These are phyloP conservation scores for Chaetomium strumarium DNA, from an alignment of 2,329 filamentous ascomycete species.

Conservation along the genomic window DNA sequence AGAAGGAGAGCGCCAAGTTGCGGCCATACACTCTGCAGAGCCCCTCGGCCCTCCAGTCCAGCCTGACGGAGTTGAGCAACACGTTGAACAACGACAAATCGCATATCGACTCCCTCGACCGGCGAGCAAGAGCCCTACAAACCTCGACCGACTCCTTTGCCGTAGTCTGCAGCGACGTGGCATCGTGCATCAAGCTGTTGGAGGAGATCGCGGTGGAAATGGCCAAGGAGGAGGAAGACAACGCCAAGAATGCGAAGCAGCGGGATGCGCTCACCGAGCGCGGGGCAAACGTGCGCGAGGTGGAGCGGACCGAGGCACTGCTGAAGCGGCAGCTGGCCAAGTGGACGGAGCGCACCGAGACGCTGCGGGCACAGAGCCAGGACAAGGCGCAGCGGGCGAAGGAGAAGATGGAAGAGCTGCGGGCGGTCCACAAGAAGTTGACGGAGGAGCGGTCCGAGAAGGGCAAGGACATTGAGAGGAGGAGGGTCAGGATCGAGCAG, in stretches of 20 bases:
- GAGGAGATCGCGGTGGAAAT: slow-evolving; percentile 83
- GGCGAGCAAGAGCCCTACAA: slow-evolving; percentile 80
- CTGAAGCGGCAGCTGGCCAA: slow-evolving; percentile 78
- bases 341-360: slow-evolving; percentile 81
- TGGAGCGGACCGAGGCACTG: slow-evolving; percentile 80
- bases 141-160: slow-evolving; percentile 87
- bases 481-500: slow-evolving; percentile 91
- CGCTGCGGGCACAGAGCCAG: slow-evolving; percentile 71
- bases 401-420: slow-evolving; percentile 83
- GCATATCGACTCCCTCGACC: slow-evolving; percentile 82
- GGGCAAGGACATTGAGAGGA: slow-evolving; percentile 83
- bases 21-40: slow-evolving; percentile 89
- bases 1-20: slow-evolving; percentile 83
- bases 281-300: slow-evolving; percentile 82
- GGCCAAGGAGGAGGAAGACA: slow-evolving; percentile 85
- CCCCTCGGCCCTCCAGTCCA: slow-evolving; percentile 74
- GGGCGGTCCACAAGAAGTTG: slow-evolving; percentile 70
- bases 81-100: slow-evolving; percentile 71
- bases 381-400: slow-evolving; percentile 77
- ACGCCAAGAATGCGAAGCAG: slow-evolving; percentile 71
- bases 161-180: slow-evolving; percentile 78
- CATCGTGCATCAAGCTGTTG: slow-evolving; percentile 79
- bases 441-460: slow-evolving; percentile 82
- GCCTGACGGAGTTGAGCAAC: slow-evolving; percentile 74
- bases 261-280: slow-evolving; percentile 82